Conservation (phyloP, 805 yeast genomes). For the Nakazawaea ambrosiae region DNA sequence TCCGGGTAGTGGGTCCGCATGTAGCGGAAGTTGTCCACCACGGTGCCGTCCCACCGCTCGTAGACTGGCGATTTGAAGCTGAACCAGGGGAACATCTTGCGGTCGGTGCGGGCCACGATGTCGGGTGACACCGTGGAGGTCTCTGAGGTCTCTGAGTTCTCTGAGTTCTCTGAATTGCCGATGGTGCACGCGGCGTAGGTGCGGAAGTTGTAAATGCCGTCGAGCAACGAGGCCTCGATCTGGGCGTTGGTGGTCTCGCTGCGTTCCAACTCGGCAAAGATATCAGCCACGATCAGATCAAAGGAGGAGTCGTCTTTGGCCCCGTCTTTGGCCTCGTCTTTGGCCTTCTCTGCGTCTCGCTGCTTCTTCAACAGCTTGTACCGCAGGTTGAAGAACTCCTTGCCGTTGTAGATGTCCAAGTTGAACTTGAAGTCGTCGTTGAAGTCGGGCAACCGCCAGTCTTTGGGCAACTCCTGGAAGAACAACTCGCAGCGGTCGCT, state of each 20-base stretch:
- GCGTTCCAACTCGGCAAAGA: slow-evolving; percentile 15
- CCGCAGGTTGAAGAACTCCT: slow-evolving; percentile 1
- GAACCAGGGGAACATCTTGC: slow-evolving; percentile 25
- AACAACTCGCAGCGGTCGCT: slow-evolving; percentile 7
- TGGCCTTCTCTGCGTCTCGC: background rate
- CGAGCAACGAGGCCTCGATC: slow-evolving; percentile 25
- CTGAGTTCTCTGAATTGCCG: slow-evolving; percentile 4
- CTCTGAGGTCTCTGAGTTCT: too few species aligned
- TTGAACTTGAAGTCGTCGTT: slow-evolving; percentile 7
- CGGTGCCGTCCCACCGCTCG: slow-evolving; percentile 12
- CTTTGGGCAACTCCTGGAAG: slow-evolving; percentile 4
- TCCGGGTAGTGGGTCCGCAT: slow-evolving; percentile 7
- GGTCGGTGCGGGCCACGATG: slow-evolving; percentile 14
- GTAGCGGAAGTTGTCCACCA: slow-evolving; percentile 7
- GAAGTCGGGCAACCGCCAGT: slow-evolving; percentile 6
- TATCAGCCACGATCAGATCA: slow-evolving; percentile 13
- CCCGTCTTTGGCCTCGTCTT: too few species aligned
- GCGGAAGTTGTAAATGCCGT: slow-evolving; percentile 23
- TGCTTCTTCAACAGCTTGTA: background rate
- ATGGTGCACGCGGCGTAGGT: slow-evolving; percentile 27
- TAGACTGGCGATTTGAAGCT: slow-evolving; percentile 20
- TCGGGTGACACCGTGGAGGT: too few species aligned
- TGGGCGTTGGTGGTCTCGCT: slow-evolving; percentile 14
- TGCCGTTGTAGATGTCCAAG: slow-evolving; percentile 4
- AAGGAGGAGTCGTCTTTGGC: background rate